These are phyloP conservation scores for Lyophyllum shimeji DNA, from an alignment of 768 basidiomycete species.

Conservation along the genomic window DNA sequence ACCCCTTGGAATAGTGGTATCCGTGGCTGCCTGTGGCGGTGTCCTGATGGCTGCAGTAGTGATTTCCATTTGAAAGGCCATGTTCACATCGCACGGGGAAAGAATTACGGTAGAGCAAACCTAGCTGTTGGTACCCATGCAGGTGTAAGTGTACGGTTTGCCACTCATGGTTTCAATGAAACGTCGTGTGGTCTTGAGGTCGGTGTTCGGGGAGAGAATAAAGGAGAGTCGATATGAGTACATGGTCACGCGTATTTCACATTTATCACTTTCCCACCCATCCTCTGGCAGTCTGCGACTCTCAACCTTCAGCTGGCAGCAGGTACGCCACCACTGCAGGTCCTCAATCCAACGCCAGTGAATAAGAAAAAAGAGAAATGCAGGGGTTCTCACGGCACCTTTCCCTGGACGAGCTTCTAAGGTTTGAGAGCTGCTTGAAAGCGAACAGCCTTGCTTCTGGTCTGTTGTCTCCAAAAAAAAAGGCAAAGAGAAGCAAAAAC, in stretches of 20 bases:
- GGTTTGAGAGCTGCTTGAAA: too few relatives aligned
- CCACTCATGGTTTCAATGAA: slow-evolving; percentile 10
- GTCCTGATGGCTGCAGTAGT: slow-evolving; percentile 55
- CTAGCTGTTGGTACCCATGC: slow-evolving; percentile 52
- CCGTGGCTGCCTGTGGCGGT: slow-evolving; percentile 35
- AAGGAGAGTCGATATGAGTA: too few relatives aligned
- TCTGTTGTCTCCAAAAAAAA: too few relatives aligned
- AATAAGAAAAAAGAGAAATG: too few relatives aligned
- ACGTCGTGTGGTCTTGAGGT: neutral
- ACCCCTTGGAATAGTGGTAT: slow-evolving; percentile 67
- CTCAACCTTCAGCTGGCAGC: too few relatives aligned
- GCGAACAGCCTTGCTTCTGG: too few relatives aligned
- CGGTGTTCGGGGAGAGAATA: neutral
- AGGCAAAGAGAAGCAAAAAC: too few relatives aligned
- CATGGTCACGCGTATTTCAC: neutral
- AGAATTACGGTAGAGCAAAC: slow-evolving; percentile 28
- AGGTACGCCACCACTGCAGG: too few relatives aligned
- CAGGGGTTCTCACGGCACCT: too few relatives aligned
- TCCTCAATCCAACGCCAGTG: too few relatives aligned
- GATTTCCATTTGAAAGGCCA: slow-evolving; percentile 47
- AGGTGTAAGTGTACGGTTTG: slow-evolving; percentile 39
- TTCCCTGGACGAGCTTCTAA: too few relatives aligned
- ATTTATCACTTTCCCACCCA: neutral
- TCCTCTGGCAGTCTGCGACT: too few relatives aligned
- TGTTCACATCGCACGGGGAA: neutral